phyloP scores from a whole-genome alignment of 2,329 filamentous ascomycete genomes.

The Neofusicoccum parvum region DNA sequence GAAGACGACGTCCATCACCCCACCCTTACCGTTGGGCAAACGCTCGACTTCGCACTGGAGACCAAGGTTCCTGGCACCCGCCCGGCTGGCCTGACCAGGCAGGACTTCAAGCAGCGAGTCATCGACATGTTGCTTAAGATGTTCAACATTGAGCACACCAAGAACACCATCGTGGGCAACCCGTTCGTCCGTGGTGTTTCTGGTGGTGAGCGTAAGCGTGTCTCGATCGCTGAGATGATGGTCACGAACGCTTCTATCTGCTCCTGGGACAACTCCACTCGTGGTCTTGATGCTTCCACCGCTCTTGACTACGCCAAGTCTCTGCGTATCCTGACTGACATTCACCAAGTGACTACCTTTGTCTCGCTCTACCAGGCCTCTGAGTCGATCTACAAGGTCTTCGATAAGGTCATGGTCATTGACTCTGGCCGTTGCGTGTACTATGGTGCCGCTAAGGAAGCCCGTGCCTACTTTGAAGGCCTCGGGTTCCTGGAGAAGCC shows the following conservation, averaged over 20 bases:
- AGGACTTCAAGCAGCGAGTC: slow-evolving; percentile 75
- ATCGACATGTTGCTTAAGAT: slow-evolving; percentile 77
- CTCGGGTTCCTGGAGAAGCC: slow-evolving; percentile 75
- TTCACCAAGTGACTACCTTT: slow-evolving; percentile 82
- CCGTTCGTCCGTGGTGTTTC: slow-evolving; percentile 78
- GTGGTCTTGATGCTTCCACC: slow-evolving; percentile 52
- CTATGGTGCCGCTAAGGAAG: slow-evolving; percentile 69
- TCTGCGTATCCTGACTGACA: slow-evolving; percentile 68
- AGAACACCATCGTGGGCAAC: slow-evolving; percentile 82
- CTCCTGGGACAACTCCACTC: slow-evolving; percentile 60
- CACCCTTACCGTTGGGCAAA: slow-evolving; percentile 85
- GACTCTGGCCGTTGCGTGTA: slow-evolving; percentile 75
- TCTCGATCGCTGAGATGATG: slow-evolving; percentile 83
- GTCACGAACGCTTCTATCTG: slow-evolving; percentile 70
- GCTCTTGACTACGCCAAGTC: slow-evolving; percentile 53
- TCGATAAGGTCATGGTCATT: slow-evolving; percentile 84
- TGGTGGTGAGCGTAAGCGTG: slow-evolving; percentile 77
- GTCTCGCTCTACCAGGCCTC: slow-evolving; percentile 86
- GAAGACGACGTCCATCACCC: slow-evolving; percentile 86
- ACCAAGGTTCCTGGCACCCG: slow-evolving; percentile 82
- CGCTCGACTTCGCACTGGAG: slow-evolving; percentile 80
- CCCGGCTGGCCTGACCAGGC: slow-evolving; percentile 70
- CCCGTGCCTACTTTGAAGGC: slow-evolving; percentile 73
- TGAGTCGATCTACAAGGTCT: slow-evolving; percentile 76
- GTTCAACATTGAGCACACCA: slow-evolving; percentile 92